Base-by-base conservation (phyloP, 345 rosid genomes). In the Turnera subulata region DNA sequence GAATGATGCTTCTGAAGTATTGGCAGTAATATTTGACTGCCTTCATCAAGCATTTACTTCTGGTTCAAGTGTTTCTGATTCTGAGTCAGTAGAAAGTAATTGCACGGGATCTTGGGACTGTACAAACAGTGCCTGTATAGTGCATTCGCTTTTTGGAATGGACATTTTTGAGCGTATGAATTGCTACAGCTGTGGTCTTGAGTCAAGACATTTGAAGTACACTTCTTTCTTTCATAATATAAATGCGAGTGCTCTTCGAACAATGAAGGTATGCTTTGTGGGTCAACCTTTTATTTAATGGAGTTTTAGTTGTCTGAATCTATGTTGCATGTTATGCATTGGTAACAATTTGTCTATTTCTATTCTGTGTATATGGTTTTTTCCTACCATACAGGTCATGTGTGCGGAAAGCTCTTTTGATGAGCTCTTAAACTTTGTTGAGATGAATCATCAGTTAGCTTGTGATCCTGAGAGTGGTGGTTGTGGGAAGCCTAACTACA, bases 1-100 rank as follows among this genome's bases (percentile, higher is more conserved):
- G 99, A 89, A 93, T 60, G 99, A 93, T 77, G 97, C 99, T 64
- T 87, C 97, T 58, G 97, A 93, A 87, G 99, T 93, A 46, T 66
- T 93, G 75, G 88, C 61, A 17, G 97, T 84, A 60, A 78, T 93
- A 58, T 93, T 93, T 67, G 85, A 81, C 56, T 89, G 96, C 76
- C 97, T 93, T 74, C 97, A 93, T 79, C 78, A 52, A 61, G 85
- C 99, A 66, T 89, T 87, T 76, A 73, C 91, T 62, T 66, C 66
- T 29, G 71, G 78, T 59, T 75, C 75, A 1, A 72, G 70, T 63
- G 67, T 78, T 74, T 79, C 89, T 68, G 90, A 80, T 70, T 64
- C 83, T 24, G 82, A 85, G 32, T 81, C 91, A 18, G 63, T 73
- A 29, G 88, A 82, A 56, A 82, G 90, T 76, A 80, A 64, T 50